A percentile compares a stretch with the other conserved stretches of the same genome.
phyloP scores from a whole-genome alignment of 2,329 filamentous ascomycete species.

The Penicillium sp. region DNA sequence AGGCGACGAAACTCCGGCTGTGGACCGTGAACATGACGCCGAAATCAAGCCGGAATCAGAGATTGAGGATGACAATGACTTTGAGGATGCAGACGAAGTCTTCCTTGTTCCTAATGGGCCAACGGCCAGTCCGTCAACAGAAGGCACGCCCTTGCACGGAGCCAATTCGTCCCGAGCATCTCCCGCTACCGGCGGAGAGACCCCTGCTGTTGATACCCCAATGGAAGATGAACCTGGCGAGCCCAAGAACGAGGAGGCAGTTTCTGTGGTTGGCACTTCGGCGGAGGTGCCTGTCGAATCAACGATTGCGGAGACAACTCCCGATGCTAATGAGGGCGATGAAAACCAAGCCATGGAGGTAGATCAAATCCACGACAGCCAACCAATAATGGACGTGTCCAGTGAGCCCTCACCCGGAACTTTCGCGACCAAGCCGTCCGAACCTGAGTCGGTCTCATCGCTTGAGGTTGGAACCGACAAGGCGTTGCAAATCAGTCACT shows the following conservation, averaged over 20 bases:
- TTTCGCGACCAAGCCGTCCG: slow-evolving; percentile 44
- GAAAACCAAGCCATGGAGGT: slow-evolving; percentile 15
- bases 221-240: slow-evolving; percentile 6
- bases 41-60: slow-evolving; percentile 25
- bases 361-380: slow-evolving; percentile 21
- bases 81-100: slow-evolving; percentile 36
- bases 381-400: slow-evolving; percentile 34
- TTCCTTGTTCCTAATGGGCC: slow-evolving; percentile 33
- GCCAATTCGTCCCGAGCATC: slow-evolving; percentile 18
- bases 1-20: slow-evolving; percentile 25
- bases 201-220: slow-evolving; percentile 12
- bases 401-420: slow-evolving; percentile 45
- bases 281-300: slow-evolving; percentile 1
- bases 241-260: background rate
- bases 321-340: slow-evolving; percentile 3
- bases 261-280: slow-evolving; percentile 10
- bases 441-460: slow-evolving; percentile 45
- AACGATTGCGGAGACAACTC: background rate
- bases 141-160: slow-evolving; percentile 29
- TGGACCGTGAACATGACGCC: slow-evolving; percentile 24
- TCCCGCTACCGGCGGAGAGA: slow-evolving; percentile 14
- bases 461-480: slow-evolving; percentile 37
- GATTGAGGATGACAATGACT: slow-evolving; percentile 28
- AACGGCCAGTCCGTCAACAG: slow-evolving; percentile 26
- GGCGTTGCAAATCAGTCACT: slow-evolving; percentile 35